Evolutionary conservation across 139 green algal genomes (phyloP).

Genomic region (Spirogloea muscicola): DNA sequence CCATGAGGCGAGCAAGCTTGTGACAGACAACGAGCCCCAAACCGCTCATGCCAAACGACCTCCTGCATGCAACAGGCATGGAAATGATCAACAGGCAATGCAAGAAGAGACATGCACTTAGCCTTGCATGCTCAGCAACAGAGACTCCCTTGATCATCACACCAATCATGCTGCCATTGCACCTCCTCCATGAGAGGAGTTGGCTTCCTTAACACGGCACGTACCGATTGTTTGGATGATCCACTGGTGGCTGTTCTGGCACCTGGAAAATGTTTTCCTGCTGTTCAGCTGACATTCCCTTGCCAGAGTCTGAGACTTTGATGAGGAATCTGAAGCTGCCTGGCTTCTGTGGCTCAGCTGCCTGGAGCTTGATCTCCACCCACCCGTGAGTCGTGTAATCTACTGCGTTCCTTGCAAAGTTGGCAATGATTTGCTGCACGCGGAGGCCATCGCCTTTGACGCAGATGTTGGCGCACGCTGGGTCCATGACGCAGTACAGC

Average conservation of each 20-base stretch:
- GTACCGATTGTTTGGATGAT: too few relatives aligned
- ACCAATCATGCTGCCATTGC: too few relatives aligned
- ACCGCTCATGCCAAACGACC: neutral
- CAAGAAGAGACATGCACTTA: too few relatives aligned
- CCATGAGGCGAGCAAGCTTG: slow-evolving; percentile 19
- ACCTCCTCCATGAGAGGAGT: too few relatives aligned
- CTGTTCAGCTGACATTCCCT: slow-evolving; percentile 10
- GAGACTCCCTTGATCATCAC: too few relatives aligned
- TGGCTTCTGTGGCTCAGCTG: neutral
- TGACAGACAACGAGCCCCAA: slow-evolving; percentile 21
- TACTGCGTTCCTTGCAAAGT: slow-evolving; percentile 29
- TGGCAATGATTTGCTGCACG: slow-evolving; percentile 36
- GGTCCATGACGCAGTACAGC: slow-evolving; percentile 10
- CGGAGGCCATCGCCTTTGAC: slow-evolving; percentile 26
- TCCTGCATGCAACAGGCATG: too few relatives aligned
- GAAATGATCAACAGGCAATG: too few relatives aligned
- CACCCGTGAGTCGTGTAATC: slow-evolving; percentile 18
- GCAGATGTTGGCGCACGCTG: neutral
- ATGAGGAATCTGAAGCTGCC: slow-evolving; percentile 14
- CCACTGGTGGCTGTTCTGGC: too few relatives aligned
- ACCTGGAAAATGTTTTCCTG: neutral
- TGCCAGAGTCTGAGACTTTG: slow-evolving; percentile 20
- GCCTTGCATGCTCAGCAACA: too few relatives aligned
- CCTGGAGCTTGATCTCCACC: slow-evolving; percentile 27
- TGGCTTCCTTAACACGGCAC: too few relatives aligned